Base-by-base conservation (phyloP, 2,329 filamentous ascomycete species). In the Metarhizium humberi region DNA sequence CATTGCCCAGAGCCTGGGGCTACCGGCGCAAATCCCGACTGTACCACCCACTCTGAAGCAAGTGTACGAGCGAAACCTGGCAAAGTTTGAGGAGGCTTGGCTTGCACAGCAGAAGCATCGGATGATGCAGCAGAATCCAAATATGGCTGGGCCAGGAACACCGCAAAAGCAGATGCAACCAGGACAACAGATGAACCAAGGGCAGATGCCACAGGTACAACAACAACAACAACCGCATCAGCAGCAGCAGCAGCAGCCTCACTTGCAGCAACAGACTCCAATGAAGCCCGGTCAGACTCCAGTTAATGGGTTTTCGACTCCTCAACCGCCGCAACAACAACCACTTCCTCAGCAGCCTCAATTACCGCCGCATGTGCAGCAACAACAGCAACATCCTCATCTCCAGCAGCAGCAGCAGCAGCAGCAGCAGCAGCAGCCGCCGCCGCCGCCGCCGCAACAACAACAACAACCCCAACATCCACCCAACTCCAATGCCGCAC, bases 1-100 rank as follows among this genome's bases (percentile, higher is more conserved):
- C 51, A 77, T 96, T 54, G 85, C 89, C 1, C 80, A 83, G 56
- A 73, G 79, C 34, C 68, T 91, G 51, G 78, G 80, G 4, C 82
- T 90, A 50, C 79, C 79, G 0, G 76, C 78, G 53, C 86, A 89
- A 59, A 73, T 81, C 54, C 86, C 85, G 1, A 80, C 76, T 10
- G 90, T 88, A 0, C 78, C 83, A 2, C 79, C 81, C 56, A 85
- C 94, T 61, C 69, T 96, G 61, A 83, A 85, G 62, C 77, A 79
- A 32, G 78, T 89, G 6, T 95, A 94, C 69, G 86, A 91, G 63
- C 78, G 81, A 40, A 91, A 92, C 61, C 73, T 96, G 6, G 73
- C 80, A 30, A 80, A 85, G 36, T 96, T 95, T 60, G 92, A 96
- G 67, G 81, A 85, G 57, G 80, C 79, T 2, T 87, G 80, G 74